A percentile compares a stretch with the other conserved stretches of the same genome.
phyloP scores from a whole-genome alignment of 495 filamentous ascomycete species.

The Penicillium lividum region DNA sequence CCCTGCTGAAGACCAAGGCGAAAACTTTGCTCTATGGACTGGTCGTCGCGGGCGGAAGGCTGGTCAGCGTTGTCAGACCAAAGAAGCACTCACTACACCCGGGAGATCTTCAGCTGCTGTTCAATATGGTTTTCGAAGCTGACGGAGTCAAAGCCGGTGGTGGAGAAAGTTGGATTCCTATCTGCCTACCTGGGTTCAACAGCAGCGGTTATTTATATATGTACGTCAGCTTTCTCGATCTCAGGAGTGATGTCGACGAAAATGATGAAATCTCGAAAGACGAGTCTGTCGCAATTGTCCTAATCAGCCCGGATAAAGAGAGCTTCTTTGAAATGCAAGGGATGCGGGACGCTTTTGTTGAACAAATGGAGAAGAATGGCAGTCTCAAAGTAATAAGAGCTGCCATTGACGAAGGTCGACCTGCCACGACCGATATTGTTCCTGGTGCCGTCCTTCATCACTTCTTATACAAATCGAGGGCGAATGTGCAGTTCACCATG shows the following conservation, averaged over 20 bases:
- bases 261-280: conserved; percentile 51
- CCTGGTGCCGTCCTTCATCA: conserved; percentile 79
- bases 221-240: conserved; percentile 89
- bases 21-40: conserved; percentile 86
- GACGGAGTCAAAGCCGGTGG: conserved; percentile 83
- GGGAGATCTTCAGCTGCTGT: conserved; percentile 91
- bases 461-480: conserved; percentile 90
- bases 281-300: conserved; percentile 83
- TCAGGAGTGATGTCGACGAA: conserved; percentile 35
- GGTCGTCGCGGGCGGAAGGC: conserved; percentile 87
- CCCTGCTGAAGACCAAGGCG: conserved; percentile 73
- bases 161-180: conserved; percentile 95
- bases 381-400: conserved; percentile 71
- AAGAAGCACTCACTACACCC: conserved; percentile 96
- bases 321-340: conserved; percentile 84
- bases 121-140: conserved; percentile 99
- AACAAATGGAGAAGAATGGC: conserved; percentile 73
- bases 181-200: conserved; percentile 97
- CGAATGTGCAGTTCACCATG: conserved; percentile 95
- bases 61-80: conserved; percentile 91
- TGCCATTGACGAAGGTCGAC: conserved; percentile 70
- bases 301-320: conserved; percentile 92
- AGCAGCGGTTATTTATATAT: conserved; percentile 97
- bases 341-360: conserved; percentile 80
- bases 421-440: conserved; percentile 69